Base-by-base conservation (phyloP, 2,329 filamentous ascomycete genomes). In the Ustulina deusta region DNA sequence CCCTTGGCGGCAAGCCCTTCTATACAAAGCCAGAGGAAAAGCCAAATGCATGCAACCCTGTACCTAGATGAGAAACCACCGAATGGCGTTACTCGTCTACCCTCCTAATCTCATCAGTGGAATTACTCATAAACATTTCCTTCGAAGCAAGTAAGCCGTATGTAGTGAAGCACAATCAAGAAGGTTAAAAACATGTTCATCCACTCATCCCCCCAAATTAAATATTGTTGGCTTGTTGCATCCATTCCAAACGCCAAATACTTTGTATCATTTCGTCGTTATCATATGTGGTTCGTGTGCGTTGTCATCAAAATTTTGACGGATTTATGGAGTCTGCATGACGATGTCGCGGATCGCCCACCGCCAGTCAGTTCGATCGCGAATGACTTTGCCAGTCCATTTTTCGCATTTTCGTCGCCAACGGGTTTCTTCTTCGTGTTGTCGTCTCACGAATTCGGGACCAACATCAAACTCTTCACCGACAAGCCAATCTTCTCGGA, bases 401-500 rank as follows among this genome's bases (percentile, higher is more conserved):
- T 88, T 90, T 77, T 92, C 91, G 73, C 95, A 95, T 81, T 94
- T 95, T 78, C 90, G 90, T 73, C 91, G 87, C 96, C 96, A 99
- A 69, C 93, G 87, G 55, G 93, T 91, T 81, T 99, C 96, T 81
- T 99, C 96, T 75, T 95, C 93, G 67, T 92, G 87, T 77, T 98
- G 95, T 70, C 94, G 86, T 74, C 91, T 87, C 70, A 98, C 90
- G 77, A 98, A 99, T 79, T 97, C 93, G 2, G 95, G 96, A 0
- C 96, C 96, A 63, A 99, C 93, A 77, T 99, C 96, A 75, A 99
- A 99, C 78, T 99, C 96, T 80, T 99, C 96, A 60, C 93, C 93
- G 13, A 97, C 92, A 57, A 93, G 88, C 86, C 93, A 95, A 76
- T 94, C 91, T 74, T 94, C 91, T 65, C 89, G 88, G 70, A 89